A percentile compares a stretch with the other conserved stretches of the same genome.
These are phyloP conservation scores for Torulaspora quercuum DNA, from an alignment of 805 yeast genomes.

Conservation along the genomic window DNA sequence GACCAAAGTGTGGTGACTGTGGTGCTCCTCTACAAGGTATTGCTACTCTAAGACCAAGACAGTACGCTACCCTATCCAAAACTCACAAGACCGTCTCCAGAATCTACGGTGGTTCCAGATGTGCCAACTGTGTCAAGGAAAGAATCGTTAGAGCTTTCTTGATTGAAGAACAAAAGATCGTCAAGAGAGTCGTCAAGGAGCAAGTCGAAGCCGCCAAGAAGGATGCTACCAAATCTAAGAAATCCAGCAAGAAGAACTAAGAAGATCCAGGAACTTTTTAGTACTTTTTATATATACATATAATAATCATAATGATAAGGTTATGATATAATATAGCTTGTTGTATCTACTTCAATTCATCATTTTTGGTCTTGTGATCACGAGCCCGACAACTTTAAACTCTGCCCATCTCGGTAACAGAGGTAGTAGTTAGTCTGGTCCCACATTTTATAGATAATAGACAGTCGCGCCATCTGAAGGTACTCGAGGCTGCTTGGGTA, in stretches of 20 bases:
- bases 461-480: no score
- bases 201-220: slow-evolving; percentile 84
- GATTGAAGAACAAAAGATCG: slow-evolving; percentile 99
- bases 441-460: no score
- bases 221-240: slow-evolving; percentile 44
- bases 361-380: no score
- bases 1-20: slow-evolving; percentile 88
- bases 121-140: slow-evolving; percentile 98
- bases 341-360: no score
- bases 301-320: not conserved
- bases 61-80: slow-evolving; percentile 91
- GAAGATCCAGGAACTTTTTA: slow-evolving; percentile 2
- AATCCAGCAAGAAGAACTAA: slow-evolving; percentile 32
- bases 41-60: slow-evolving; percentile 96
- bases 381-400: no score
- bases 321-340: slow-evolving; percentile 1
- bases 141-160: slow-evolving; percentile 99
- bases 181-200: slow-evolving; percentile 98
- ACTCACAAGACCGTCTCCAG: slow-evolving; percentile 98
- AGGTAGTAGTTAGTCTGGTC: no score
- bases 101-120: slow-evolving; percentile 99
- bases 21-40: slow-evolving; percentile 81
- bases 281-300: slow-evolving; percentile 1
- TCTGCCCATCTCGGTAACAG: no score
- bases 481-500: no score